Evolutionary conservation across 345 rosid species (phyloP).

Genomic region (Erodium maritimum): DNA sequence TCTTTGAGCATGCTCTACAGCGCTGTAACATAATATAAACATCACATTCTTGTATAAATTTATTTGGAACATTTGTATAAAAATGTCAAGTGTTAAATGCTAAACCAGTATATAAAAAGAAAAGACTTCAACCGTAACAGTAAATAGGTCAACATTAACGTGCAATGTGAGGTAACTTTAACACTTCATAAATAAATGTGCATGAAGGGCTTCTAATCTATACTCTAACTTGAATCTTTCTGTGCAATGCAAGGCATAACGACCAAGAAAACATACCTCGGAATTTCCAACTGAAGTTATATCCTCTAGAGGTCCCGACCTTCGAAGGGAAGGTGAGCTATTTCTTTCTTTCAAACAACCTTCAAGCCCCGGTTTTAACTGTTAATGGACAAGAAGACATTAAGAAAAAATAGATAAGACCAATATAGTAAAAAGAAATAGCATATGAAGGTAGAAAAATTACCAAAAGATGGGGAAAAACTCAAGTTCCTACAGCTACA

Average conservation of each 20-base stretch:
- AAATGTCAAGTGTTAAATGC: no score
- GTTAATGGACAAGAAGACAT: slow-evolving; percentile 10
- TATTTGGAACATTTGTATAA: background rate
- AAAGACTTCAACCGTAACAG: no score
- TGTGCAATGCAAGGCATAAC: no score
- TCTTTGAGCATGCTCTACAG: slow-evolving; percentile 28
- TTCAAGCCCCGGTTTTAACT: slow-evolving; percentile 37
- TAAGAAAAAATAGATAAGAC: background rate
- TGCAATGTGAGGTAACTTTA: no score
- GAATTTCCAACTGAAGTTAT: slow-evolving; percentile 19
- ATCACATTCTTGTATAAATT: background rate
- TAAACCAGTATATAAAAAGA: no score
- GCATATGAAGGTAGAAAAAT: background rate
- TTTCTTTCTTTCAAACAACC: slow-evolving; percentile 21
- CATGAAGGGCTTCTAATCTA: no score
- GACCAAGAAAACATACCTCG: slow-evolving; percentile 25
- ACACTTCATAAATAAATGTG: no score
- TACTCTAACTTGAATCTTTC: no score
- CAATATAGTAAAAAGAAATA: no score
- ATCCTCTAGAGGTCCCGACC: slow-evolving; percentile 30
- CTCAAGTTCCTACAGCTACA: background rate
- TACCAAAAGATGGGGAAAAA: background rate
- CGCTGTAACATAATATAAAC: slow-evolving; percentile 28
- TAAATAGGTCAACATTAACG: no score
- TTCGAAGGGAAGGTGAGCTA: slow-evolving; percentile 15